phyloP scores from a whole-genome alignment of 192 early-diverging fungal genomes.

The Dissophora globulifera region DNA sequence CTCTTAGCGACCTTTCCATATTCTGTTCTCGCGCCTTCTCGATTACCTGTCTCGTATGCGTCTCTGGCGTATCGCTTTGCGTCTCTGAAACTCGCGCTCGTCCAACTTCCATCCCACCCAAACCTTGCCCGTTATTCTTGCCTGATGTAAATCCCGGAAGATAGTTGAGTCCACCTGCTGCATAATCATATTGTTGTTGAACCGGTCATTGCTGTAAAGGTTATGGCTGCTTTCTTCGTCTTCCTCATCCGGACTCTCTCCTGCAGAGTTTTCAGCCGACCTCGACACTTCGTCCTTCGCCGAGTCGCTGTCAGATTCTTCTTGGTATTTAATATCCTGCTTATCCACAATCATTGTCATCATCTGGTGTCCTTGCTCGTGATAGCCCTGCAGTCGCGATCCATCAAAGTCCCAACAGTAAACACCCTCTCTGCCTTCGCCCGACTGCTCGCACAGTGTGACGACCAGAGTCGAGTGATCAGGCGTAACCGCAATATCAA shows the following conservation, averaged over 20 bases:
- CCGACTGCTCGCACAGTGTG: conserved; percentile 38
- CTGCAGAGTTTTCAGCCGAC: background rate
- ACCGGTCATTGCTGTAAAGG: background rate
- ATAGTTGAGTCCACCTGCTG: conserved; percentile 40
- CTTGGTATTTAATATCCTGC: conserved; percentile 5
- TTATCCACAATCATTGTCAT: conserved; percentile 26
- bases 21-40: background rate
- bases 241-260: background rate
- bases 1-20: too few species aligned
- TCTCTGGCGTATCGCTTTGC: background rate
- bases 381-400: conserved; percentile 27
- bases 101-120: conserved; percentile 43
- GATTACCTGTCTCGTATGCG: background rate
- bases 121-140: conserved; percentile 39
- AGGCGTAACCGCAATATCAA: conserved; percentile 24
- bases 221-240: background rate
- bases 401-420: conserved; percentile 51
- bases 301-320: background rate
- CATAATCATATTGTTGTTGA: conserved; percentile 44
- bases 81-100: conserved; percentile 13
- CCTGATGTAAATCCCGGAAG: conserved; percentile 19
- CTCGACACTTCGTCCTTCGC: background rate
- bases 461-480: conserved; percentile 45
- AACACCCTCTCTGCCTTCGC: conserved; percentile 37
- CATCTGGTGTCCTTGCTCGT: conserved; percentile 16